Percentiles rank a stretch among this genome's conserved stretches.
phyloP scores from a whole-genome alignment of 2,329 filamentous ascomycete species.

The Trichoderma simmonsii region DNA sequence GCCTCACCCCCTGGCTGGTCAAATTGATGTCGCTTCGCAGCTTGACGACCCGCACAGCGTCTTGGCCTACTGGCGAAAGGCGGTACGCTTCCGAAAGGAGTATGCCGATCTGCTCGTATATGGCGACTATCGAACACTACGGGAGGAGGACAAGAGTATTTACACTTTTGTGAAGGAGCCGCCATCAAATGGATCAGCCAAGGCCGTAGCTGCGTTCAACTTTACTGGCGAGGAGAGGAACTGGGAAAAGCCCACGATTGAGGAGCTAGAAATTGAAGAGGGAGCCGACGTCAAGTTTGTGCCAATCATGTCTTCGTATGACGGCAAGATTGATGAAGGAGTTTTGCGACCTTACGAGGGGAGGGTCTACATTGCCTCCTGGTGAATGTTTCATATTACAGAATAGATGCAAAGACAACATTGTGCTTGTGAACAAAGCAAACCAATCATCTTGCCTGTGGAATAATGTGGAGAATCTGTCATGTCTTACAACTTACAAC shows the following conservation, averaged over 20 bases:
- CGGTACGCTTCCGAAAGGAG: conserved; percentile 31
- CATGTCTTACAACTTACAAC: background rate
- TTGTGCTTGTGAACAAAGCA: background rate
- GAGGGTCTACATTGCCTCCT: conserved; percentile 27
- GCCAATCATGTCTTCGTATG: conserved; percentile 30
- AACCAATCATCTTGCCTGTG: background rate
- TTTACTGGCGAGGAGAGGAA: conserved; percentile 31
- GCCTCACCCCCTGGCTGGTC: conserved; percentile 29
- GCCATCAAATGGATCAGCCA: conserved; percentile 22
- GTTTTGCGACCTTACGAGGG: conserved; percentile 32
- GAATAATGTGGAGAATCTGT: background rate
- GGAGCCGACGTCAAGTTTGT: conserved; percentile 22
- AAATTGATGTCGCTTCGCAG: conserved; percentile 58
- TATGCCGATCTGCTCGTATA: conserved; percentile 35
- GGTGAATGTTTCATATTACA: background rate
- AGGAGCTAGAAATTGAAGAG: conserved; percentile 27
- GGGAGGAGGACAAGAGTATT: conserved; percentile 25
- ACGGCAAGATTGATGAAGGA: conserved; percentile 21
- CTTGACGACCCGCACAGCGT: conserved; percentile 37
- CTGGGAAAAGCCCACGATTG: conserved; percentile 21
- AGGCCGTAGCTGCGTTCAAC: conserved; percentile 32
- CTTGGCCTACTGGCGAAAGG: conserved; percentile 33
- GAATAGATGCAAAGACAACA: background rate
- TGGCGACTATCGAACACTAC: conserved; percentile 32
- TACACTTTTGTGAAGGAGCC: conserved; percentile 34